Evolutionary conservation across 306 rosid species (phyloP).

Genomic region (Cicer arietinum): DNA sequence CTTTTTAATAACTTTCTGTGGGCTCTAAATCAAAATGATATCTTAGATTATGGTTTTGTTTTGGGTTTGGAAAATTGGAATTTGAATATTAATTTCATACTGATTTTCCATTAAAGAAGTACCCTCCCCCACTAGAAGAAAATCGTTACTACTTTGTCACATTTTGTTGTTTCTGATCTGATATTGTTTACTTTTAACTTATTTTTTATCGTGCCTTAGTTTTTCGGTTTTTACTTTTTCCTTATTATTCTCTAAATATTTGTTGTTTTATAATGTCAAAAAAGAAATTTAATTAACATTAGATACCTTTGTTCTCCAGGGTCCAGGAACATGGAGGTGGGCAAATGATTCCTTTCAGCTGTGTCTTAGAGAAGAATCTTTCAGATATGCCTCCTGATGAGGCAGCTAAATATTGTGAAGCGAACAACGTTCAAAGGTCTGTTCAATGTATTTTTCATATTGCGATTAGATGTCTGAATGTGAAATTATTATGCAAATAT

Average conservation of each 20-base stretch:
- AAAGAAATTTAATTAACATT: slow-evolving; percentile 22
- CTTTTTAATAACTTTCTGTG: too few relatives aligned
- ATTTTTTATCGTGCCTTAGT: slow-evolving; percentile 17
- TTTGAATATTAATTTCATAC: too few relatives aligned
- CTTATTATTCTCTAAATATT: slow-evolving; percentile 16
- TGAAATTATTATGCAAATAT: slow-evolving; percentile 6
- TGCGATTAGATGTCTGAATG: slow-evolving; percentile 3
- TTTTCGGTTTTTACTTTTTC: slow-evolving; percentile 18
- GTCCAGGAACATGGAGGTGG: slow-evolving; percentile 99
- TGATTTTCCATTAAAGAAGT: too few relatives aligned
- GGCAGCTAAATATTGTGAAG: slow-evolving; percentile 85
- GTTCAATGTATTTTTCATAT: slow-evolving; percentile 46
- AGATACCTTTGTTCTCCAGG: slow-evolving; percentile 57
- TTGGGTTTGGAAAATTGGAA: too few relatives aligned
- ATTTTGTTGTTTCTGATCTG: slow-evolving; percentile 26
- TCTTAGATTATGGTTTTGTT: too few relatives aligned
- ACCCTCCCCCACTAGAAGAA: background rate
- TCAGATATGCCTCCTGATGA: slow-evolving; percentile 83
- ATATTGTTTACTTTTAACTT: slow-evolving; percentile 10
- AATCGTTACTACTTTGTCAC: background rate
- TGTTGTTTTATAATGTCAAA: background rate
- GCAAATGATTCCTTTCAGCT: slow-evolving; percentile 87
- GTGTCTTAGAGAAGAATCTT: slow-evolving; percentile 84
- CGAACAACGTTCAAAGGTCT: slow-evolving; percentile 86
- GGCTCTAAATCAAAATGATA: too few relatives aligned